phyloP scores from a whole-genome alignment of 139 green algal species.

The Micromonas pusilla region DNA sequence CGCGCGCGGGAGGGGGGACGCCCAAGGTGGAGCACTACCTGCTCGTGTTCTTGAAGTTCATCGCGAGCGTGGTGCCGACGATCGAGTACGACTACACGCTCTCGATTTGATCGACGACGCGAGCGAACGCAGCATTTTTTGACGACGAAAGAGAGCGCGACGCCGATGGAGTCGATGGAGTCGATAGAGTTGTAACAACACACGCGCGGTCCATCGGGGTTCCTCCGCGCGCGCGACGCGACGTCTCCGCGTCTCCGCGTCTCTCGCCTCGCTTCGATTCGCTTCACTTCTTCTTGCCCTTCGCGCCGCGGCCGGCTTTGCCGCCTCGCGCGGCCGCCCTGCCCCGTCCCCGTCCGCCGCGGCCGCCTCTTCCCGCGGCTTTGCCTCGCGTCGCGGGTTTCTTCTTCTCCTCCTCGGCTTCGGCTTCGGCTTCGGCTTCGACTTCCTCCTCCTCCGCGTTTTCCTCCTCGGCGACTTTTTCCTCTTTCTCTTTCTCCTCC shows the following conservation, averaged over 20 bases:
- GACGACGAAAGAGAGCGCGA: too few species aligned
- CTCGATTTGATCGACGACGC: too few species aligned
- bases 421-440: not conserved
- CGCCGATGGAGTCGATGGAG: not conserved
- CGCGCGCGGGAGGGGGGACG: not conserved
- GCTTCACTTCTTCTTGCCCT: not conserved
- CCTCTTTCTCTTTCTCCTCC: not conserved
- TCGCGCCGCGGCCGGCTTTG: not conserved
- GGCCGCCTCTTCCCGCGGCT: too few species aligned
- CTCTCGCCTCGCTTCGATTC: too few species aligned
- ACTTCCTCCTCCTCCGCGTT: not conserved
- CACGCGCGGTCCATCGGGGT: too few species aligned
- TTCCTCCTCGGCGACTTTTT: not conserved
- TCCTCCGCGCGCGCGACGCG: too few species aligned
- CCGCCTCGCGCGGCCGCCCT: too few species aligned
- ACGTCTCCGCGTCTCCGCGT: too few species aligned
- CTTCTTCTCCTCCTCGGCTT: not conserved
- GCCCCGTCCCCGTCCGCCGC: too few species aligned
- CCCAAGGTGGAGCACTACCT: constrained; percentile 43
- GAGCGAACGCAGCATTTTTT: too few species aligned
- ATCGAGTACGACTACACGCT: constrained; percentile 58
- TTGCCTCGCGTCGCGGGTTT: not conserved
- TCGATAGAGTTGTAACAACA: not conserved
- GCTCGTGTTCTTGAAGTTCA: constrained; percentile 57
- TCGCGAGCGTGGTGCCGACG: constrained; percentile 45